Percentiles rank a stretch among this genome's conserved stretches.
Evolutionary conservation across 2,329 filamentous ascomycete species (phyloP).

Genomic region (Beauveria sp.): DNA sequence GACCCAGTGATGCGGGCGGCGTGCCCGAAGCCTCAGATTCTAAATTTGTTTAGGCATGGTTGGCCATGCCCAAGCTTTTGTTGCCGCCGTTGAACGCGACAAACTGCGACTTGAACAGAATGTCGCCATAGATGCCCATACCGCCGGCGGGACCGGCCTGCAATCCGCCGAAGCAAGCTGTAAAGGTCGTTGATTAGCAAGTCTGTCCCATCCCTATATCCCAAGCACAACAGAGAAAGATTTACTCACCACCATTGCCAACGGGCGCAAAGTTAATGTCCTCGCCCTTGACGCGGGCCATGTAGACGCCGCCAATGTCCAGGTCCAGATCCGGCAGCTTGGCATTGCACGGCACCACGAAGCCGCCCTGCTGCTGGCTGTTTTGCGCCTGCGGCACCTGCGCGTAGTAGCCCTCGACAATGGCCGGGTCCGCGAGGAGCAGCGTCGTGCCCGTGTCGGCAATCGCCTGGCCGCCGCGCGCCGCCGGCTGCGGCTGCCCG

Average conservation of each 20-base stretch:
- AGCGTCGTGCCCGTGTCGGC: constrained; percentile 57
- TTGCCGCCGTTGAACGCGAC: constrained; percentile 51
- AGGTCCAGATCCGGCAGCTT: constrained; percentile 42
- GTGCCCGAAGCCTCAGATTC: not conserved
- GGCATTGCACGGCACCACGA: constrained; percentile 38
- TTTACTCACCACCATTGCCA: constrained; percentile 41
- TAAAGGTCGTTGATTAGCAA: not conserved
- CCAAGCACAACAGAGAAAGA: not conserved
- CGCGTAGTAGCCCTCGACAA: constrained; percentile 42
- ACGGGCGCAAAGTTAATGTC: constrained; percentile 47
- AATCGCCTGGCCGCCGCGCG: constrained; percentile 34
- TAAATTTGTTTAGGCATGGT: constrained; percentile 14
- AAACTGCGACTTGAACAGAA: constrained; percentile 55
- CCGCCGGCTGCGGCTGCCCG: constrained; percentile 27
- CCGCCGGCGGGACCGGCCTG: constrained; percentile 46
- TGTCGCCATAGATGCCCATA: constrained; percentile 56
- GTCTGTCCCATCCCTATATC: not conserved
- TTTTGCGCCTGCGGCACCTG: constrained; percentile 37
- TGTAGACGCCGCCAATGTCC: constrained; percentile 48
- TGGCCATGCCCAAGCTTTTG: constrained; percentile 44
- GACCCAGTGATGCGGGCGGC: not conserved
- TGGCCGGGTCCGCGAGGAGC: constrained; percentile 47
- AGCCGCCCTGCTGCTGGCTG: constrained; percentile 33
- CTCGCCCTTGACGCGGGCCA: constrained; percentile 46
- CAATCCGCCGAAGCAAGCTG: constrained; percentile 60